phyloP scores from a whole-genome alignment of 306 rosid genomes.

The Canavalia gladiata region DNA sequence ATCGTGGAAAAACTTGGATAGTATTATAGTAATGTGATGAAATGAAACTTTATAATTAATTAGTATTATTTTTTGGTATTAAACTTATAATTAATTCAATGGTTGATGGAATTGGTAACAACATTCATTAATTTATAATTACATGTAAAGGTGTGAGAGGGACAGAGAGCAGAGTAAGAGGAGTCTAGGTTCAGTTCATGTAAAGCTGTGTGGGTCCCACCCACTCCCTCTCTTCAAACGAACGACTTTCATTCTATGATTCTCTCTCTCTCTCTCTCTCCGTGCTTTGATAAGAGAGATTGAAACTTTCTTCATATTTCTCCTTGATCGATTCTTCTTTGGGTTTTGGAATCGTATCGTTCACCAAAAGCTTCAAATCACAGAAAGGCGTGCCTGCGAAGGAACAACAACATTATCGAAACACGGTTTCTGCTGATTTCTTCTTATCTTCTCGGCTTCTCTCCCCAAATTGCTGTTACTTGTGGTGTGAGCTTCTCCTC shows the following conservation, averaged over 20 bases:
- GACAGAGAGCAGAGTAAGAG: background rate
- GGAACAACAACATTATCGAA: no score
- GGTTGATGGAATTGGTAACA: background rate
- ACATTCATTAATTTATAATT: background rate
- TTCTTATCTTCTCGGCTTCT: background rate
- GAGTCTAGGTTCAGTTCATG: constrained; percentile 67
- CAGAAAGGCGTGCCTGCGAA: background rate
- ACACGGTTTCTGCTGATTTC: background rate
- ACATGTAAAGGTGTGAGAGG: background rate
- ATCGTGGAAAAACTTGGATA: no score
- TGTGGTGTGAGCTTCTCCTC: background rate
- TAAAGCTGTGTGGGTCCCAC: constrained; percentile 54
- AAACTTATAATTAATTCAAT: background rate
- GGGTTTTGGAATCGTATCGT: background rate
- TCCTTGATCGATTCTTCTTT: background rate
- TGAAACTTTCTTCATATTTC: no score
- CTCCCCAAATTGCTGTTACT: background rate
- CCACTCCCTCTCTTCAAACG: background rate
- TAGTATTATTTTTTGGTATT: no score
- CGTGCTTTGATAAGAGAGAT: no score
- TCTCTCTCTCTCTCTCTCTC: no score
- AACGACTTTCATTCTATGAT: no score
- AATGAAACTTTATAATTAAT: no score
- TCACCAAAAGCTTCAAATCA: constrained; percentile 24
- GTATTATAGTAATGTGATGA: background rate